Percentiles rank a stretch among this genome's conserved stretches.
Evolutionary conservation across 495 filamentous ascomycete species (phyloP).

Genomic region (Poronia punctata): DNA sequence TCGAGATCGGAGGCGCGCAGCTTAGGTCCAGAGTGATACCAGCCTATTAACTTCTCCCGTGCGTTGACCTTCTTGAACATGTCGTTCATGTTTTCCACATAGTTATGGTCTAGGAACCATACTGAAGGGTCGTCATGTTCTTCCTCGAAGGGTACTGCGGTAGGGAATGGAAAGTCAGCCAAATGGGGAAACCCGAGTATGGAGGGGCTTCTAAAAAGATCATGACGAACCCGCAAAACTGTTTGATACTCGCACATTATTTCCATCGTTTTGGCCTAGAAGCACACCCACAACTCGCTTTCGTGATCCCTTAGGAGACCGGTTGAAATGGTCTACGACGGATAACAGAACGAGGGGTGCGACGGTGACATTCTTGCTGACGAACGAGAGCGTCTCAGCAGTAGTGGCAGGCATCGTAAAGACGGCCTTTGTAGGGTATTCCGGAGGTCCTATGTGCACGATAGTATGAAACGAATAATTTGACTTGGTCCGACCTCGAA

Average conservation of each 20-base stretch:
- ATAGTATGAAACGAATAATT: no score
- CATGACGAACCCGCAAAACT: constrained; percentile 80
- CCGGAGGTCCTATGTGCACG: no score
- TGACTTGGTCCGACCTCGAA: background rate
- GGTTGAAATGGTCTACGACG: constrained; percentile 96
- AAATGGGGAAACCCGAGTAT: constrained; percentile 3
- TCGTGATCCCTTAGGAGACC: constrained; percentile 67
- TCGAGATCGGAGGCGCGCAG: constrained; percentile 93
- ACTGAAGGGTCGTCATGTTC: constrained; percentile 97
- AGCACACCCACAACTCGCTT: constrained; percentile 96
- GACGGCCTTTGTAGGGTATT: constrained; percentile 3
- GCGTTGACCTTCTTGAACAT: constrained; percentile 99
- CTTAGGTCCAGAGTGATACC: constrained; percentile 98
- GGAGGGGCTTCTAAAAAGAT: background rate
- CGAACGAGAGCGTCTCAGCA: constrained; percentile 86
- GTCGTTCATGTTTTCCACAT: constrained; percentile 98
- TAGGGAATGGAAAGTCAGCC: constrained; percentile 7
- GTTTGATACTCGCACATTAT: constrained; percentile 94
- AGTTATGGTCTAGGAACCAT: constrained; percentile 99
- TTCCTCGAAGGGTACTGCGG: constrained; percentile 92
- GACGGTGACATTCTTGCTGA: constrained; percentile 89
- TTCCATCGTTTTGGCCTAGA: constrained; percentile 89
- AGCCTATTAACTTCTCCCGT: constrained; percentile 96
- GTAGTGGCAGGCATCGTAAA: constrained; percentile 84
- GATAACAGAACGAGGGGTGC: constrained; percentile 96